Evolutionary conservation across 2,329 filamentous ascomycete genomes (phyloP), one percentile per base, ranked within the genome.

Genomic region (Penicillium concentricum): DNA sequence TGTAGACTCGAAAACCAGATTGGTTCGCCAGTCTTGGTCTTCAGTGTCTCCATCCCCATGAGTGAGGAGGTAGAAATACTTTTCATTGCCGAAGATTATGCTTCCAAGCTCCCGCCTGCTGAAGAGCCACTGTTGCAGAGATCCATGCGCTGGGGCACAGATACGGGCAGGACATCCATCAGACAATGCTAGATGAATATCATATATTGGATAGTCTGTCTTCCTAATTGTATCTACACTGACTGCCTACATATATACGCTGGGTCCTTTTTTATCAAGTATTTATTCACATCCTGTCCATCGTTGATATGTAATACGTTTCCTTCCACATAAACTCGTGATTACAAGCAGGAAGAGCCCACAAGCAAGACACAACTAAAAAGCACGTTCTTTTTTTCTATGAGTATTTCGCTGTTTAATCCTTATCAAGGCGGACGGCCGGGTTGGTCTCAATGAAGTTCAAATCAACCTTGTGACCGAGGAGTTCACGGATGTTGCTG

Each of bases 401-500:
- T 54, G 39, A 15, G 15, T 24, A 24, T 53, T 37, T 39, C 52
- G 51, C 46, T 35, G 45, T 74, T 70, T 86, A 93, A 67, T 91
- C 84, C 80, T 92, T 93, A 68, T 95, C 90, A 72, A 97, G 80
- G 74, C 93, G 84, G 59, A 97, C 92, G 20, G 93, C 94, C 12
- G 93, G 87, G 76, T 96, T 97, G 65, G 83, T 87, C 80, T 95
- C 88, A 66, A 99, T 92, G 79, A 97, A 97, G 70, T 87, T 87
- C 72, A 97, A 78, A 77, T 97, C 92, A 41, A 97, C 92, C 81
- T 96, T 96, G 80, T 99, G 93, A 15, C 93, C 93, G 53, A 99
- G 80, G 69, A 97, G 78, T 76, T 96, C 92, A 67, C 92, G 86
- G 68, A 97, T 97, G 76, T 97, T 97, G 69, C 85, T 90, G 60